Conservation (phyloP, 1,284 basidiomycete species). For the Exobasidium rhododendri region DNA sequence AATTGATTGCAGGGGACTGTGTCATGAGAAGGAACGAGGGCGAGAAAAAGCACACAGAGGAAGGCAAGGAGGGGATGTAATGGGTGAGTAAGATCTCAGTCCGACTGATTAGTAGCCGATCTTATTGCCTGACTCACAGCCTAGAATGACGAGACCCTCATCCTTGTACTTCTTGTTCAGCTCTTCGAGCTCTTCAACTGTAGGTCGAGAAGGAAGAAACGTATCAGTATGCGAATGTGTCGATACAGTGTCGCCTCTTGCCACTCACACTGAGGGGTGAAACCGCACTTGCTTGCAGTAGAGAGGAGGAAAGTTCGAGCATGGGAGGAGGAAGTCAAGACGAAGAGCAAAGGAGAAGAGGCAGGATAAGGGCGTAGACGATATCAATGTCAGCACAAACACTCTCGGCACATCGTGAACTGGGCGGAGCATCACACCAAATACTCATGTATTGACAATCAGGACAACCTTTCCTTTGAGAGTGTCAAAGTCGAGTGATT, state of each 20-base stretch:
- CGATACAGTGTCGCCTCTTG: too few species aligned
- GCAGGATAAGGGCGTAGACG: not conserved
- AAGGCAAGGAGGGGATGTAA: not conserved
- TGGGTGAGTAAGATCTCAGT: not conserved
- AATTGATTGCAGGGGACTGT: conserved; percentile 84
- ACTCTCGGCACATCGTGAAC: too few species aligned
- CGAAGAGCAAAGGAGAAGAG: not conserved
- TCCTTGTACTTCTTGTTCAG: conserved; percentile 81
- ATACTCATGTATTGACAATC: conserved; percentile 50
- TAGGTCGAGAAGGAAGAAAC: not conserved
- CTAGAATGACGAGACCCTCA: conserved; percentile 71
- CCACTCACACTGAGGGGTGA: conserved; percentile 63
- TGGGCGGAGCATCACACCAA: too few species aligned
- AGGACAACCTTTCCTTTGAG: conserved; percentile 61
- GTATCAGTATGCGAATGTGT: not conserved
- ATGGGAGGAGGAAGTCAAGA: not conserved
- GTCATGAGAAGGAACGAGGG: not conserved
- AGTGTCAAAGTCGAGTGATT: conserved; percentile 44
- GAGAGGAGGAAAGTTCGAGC: not conserved
- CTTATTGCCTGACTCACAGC: conserved; percentile 56
- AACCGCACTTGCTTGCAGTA: conserved; percentile 65
- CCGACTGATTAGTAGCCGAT: too few species aligned
- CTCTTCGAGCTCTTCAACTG: conserved; percentile 72
- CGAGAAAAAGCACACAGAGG: too few species aligned
- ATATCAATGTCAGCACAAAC: too few species aligned